Conservation (phyloP, 129 eudicot species). For the Centrapalus pauciflorus region DNA sequence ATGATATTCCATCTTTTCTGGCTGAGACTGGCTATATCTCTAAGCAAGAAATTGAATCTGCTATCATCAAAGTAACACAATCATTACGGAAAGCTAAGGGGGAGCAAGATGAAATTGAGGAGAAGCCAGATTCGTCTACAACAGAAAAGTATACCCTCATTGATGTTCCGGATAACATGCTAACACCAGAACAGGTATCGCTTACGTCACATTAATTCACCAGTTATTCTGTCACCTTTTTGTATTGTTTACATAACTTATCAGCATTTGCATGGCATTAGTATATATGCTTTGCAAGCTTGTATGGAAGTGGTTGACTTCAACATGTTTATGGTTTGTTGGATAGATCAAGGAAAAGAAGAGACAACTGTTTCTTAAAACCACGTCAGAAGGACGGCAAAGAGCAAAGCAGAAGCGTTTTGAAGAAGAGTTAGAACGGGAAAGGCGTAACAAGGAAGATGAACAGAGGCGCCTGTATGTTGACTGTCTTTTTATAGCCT, state of each 20-base stretch:
- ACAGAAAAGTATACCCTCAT: constrained; percentile 75
- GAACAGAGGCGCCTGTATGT: constrained; percentile 93
- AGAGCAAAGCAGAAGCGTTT: constrained; percentile 90
- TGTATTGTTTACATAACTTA: background rate
- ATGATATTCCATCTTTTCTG: constrained; percentile 57
- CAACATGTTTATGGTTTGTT: constrained; percentile 16
- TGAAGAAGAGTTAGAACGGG: constrained; percentile 80
- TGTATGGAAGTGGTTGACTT: background rate
- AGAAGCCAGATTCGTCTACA: constrained; percentile 50
- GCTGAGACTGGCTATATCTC: constrained; percentile 63
- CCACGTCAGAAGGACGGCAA: constrained; percentile 94
- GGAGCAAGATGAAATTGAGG: constrained; percentile 72
- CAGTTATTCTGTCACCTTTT: background rate
- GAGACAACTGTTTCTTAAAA: constrained; percentile 83
- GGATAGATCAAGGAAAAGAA: constrained; percentile 84
- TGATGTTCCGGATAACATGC: constrained; percentile 73
- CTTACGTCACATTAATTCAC: background rate
- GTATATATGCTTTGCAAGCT: background rate
- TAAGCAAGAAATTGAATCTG: constrained; percentile 75
- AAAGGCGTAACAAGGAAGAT: constrained; percentile 75
- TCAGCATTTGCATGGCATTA: background rate
- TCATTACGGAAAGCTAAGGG: constrained; percentile 88
- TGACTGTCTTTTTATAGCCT: background rate
- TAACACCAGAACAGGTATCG: constrained; percentile 85
- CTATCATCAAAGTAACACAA: constrained; percentile 55